These are phyloP conservation scores for Ascochyta fabae DNA, from an alignment of 2,329 filamentous ascomycete genomes.

Conservation along the genomic window DNA sequence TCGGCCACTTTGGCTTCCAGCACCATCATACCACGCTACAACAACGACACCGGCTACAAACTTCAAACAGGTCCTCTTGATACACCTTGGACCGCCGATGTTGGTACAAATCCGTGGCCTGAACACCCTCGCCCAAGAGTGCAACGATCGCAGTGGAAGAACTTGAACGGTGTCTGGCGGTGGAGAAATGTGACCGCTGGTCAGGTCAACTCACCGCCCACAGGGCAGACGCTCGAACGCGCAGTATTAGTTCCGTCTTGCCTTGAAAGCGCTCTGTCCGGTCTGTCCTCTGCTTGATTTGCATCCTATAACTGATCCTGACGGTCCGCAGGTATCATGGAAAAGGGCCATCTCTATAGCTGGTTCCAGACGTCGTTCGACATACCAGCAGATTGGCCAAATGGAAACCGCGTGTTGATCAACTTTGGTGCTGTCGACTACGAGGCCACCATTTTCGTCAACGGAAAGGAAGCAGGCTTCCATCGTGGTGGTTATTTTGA, in stretches of 20 bases:
- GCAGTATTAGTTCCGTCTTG: constrained; percentile 62
- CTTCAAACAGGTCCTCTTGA: constrained; percentile 38
- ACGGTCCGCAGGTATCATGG: constrained; percentile 50
- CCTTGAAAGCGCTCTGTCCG: constrained; percentile 61
- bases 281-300: constrained; percentile 36
- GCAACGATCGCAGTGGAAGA: constrained; percentile 61
- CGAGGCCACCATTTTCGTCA: constrained; percentile 64
- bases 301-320: constrained; percentile 34
- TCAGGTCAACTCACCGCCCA: constrained; percentile 53
- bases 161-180: constrained; percentile 66
- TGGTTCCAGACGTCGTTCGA: constrained; percentile 61
- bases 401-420: constrained; percentile 54
- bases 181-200: constrained; percentile 54
- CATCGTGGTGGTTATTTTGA: constrained; percentile 68
- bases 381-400: constrained; percentile 57
- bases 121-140: constrained; percentile 66
- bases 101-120: constrained; percentile 63
- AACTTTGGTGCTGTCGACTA: constrained; percentile 68
- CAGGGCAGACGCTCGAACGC: constrained; percentile 50
- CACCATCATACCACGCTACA: constrained; percentile 20
- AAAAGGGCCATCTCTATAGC: constrained; percentile 48
- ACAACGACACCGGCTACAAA: constrained; percentile 43
- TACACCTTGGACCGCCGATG: constrained; percentile 60
- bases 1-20: constrained; percentile 1
- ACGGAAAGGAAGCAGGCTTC: constrained; percentile 59